phyloP scores from a whole-genome alignment of 257 asterid species.

The Ballota nigra region DNA sequence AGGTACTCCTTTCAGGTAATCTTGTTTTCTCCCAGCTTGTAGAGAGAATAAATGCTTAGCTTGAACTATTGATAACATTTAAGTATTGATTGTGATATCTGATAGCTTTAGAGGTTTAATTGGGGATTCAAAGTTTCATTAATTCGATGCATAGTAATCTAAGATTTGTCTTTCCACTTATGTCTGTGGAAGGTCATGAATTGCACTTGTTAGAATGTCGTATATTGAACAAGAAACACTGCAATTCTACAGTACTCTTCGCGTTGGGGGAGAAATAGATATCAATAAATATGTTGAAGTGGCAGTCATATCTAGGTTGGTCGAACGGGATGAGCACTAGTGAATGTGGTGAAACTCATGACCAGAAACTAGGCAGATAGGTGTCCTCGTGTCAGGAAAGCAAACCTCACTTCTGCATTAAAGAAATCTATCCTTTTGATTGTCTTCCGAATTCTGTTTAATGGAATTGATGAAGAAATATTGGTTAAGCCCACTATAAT shows the following conservation, averaged over 20 bases:
- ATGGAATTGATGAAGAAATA: neutral
- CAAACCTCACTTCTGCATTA: neutral
- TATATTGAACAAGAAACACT: too few relatives aligned
- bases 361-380: neutral
- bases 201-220: too few relatives aligned
- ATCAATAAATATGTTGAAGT: neutral
- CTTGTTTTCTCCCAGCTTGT: neutral
- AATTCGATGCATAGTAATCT: neutral
- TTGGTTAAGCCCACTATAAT: neutral
- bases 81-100: neutral
- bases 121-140: neutral
- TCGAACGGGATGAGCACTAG: neutral
- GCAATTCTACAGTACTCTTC: neutral
- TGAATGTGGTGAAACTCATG: neutral
- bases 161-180: too few relatives aligned
- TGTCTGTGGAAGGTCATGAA: too few relatives aligned
- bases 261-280: neutral
- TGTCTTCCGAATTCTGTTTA: neutral
- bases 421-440: neutral
- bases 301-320: neutral
- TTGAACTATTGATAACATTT: neutral
- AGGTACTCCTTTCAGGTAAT: slow-evolving; percentile 82
- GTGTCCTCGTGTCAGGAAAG: neutral
- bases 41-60: neutral
- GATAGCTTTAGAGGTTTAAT: slow-evolving; percentile 14